phyloP scores from a whole-genome alignment of 2,329 filamentous ascomycete genomes.

The Daldinia eschscholtzii region DNA sequence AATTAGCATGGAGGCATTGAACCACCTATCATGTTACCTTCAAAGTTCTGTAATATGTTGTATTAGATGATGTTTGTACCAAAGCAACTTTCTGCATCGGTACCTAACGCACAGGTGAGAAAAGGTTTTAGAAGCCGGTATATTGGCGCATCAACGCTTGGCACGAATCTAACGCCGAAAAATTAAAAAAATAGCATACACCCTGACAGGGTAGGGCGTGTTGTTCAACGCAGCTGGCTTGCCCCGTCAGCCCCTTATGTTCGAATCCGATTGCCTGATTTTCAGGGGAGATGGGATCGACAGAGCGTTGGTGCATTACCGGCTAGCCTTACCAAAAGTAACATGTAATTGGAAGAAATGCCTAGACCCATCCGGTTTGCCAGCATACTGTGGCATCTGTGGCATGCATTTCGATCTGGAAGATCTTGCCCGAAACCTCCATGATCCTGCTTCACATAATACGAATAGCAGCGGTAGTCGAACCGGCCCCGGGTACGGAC shows the following conservation, averaged over 20 bases:
- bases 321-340: not conserved
- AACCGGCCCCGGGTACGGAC: slow-evolving; percentile 3
- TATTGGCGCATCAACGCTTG: not conserved
- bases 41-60: not conserved
- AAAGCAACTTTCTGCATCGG: not conserved
- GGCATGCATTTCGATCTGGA: not conserved
- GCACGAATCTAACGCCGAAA: not conserved
- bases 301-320: not conserved
- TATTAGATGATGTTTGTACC: not conserved
- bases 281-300: slow-evolving; percentile 18
- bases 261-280: not conserved
- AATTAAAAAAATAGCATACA: not conserved
- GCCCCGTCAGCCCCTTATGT: slow-evolving; percentile 8
- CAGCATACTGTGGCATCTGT: not conserved
- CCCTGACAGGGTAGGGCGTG: not conserved
- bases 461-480: slow-evolving; percentile 2
- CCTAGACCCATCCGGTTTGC: not conserved
- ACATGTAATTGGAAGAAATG: not conserved
- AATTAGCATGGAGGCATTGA: not conserved
- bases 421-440: not conserved
- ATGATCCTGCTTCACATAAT: slow-evolving; percentile 6
- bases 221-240: not conserved
- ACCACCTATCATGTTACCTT: not conserved
- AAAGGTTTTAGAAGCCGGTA: not conserved
- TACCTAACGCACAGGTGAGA: not conserved